Evolutionary conservation across 305 asterid genomes (phyloP), one percentile per base, ranked within the genome.

Genomic region (Withania somnifera): DNA sequence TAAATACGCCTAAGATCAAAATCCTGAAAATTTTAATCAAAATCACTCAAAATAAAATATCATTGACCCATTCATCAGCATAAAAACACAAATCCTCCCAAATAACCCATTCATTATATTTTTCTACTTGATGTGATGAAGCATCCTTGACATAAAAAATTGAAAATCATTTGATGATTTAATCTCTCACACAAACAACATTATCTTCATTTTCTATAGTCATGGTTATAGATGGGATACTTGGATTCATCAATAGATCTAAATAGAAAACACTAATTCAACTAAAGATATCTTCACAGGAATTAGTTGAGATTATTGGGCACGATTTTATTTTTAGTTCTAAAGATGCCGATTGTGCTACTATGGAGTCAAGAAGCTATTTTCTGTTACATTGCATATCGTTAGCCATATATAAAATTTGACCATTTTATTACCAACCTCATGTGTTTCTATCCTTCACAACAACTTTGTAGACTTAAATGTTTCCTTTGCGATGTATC

Each of bases 151-250:
- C n/a, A n/a, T n/a, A n/a, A n/a, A n/a, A n/a, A n/a, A n/a, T n/a
- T n/a, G n/a, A n/a, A n/a, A n/a, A n/a, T n/a, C n/a, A n/a, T n/a
- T n/a, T n/a, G n/a, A n/a, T n/a, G n/a, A n/a, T n/a, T n/a, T n/a
- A n/a, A n/a, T n/a, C n/a, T n/a, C n/a, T n/a, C 6, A 87, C 73
- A 69, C 88, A 81, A 83, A 90, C 90, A 5, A 45, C 84, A 53
- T 84, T 91, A 77, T 87, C 94, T 68, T 84, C 90, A 51, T 85
- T 88, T 85, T 89, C 97, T 81, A 87, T 89, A 81, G 89, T 94
- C 83, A 94, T 95, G 98, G 85, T 86, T 66, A 93, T 97, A 17
- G 97, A 95, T 71, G 99, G 99, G 83, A 90, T 90, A 71, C 84
- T 93, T 81, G 89, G 97, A 88, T 91, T 91, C 76, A 83, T 90